phyloP scores from a whole-genome alignment of 192 early-diverging fungal species.

The Lobulomyces angularis region DNA sequence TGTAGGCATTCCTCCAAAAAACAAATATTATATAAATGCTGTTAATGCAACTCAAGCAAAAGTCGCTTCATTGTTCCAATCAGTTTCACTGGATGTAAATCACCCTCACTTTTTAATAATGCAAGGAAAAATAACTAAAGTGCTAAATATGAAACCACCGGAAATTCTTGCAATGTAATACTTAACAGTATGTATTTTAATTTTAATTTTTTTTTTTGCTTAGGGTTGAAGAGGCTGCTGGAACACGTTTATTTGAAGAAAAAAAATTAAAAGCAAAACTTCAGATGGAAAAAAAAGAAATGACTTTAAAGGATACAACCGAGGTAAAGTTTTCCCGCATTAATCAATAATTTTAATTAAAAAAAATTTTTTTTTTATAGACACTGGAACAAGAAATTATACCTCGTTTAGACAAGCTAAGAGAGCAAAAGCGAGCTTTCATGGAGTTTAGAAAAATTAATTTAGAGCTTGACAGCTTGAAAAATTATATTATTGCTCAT shows the following conservation, averaged over 20 bases:
- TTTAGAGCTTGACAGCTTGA: conserved; percentile 73
- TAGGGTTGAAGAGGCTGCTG: conserved; percentile 98
- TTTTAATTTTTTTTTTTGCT: too few species aligned
- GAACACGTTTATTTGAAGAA: conserved; percentile 98
- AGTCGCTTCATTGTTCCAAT: conserved; percentile 87
- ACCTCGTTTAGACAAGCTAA: conserved; percentile 82
- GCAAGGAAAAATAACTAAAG: conserved; percentile 98
- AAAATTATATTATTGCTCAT: conserved; percentile 68
- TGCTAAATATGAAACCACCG: conserved; percentile 96
- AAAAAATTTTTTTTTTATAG: conserved; percentile 15
- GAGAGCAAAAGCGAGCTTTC: conserved; percentile 73
- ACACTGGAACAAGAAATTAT: conserved; percentile 79
- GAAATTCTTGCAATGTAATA: conserved; percentile 95
- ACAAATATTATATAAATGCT: conserved; percentile 96
- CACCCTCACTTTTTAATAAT: conserved; percentile 99
- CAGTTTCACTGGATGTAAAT: conserved; percentile 96
- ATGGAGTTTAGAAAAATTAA: conserved; percentile 89
- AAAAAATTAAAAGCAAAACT: conserved; percentile 86
- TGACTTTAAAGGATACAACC: conserved; percentile 85
- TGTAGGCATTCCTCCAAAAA: conserved; percentile 32
- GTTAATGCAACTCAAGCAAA: conserved; percentile 77
- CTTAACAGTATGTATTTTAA: too few species aligned
- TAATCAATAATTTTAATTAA: background rate
- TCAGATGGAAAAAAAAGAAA: conserved; percentile 91
- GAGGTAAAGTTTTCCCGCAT: conserved; percentile 18